Percentiles rank a stretch among this genome's conserved stretches.
Evolutionary conservation across 805 yeast genomes (phyloP).

Genomic region (Barnettozyma wickerhamii): DNA sequence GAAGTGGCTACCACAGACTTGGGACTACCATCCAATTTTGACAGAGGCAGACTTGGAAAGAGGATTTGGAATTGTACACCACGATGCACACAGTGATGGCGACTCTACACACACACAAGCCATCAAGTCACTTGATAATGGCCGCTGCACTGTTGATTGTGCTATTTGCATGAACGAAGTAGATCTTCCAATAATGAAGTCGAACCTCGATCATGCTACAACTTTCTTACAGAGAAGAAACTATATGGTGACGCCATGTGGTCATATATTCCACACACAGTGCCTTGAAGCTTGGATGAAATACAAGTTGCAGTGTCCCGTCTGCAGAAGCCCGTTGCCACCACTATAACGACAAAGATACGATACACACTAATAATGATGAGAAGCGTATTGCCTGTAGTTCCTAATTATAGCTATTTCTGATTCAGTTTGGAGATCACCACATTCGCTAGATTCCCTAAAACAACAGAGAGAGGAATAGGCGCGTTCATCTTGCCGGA

Average conservation of each 20-base stretch:
- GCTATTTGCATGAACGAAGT: constrained; percentile 86
- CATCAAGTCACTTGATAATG: constrained; percentile 29
- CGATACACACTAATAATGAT: too few species aligned
- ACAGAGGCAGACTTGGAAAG: constrained; percentile 56
- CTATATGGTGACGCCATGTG: constrained; percentile 87
- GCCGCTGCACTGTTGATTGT: constrained; percentile 63
- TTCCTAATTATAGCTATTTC: too few species aligned
- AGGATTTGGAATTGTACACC: constrained; percentile 52
- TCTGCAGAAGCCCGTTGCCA: constrained; percentile 81
- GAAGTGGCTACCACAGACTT: constrained; percentile 70
- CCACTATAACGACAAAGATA: constrained; percentile 50
- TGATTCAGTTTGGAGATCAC: too few species aligned
- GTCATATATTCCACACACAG: constrained; percentile 84
- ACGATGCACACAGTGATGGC: constrained; percentile 21
- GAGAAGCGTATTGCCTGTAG: too few species aligned
- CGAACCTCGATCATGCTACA: constrained; percentile 22
- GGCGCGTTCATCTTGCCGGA: too few species aligned
- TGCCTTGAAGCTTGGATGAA: constrained; percentile 94
- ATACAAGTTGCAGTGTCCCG: constrained; percentile 89
- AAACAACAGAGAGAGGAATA: too few species aligned
- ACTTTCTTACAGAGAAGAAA: constrained; percentile 30
- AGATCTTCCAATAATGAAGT: constrained; percentile 46
- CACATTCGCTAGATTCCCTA: too few species aligned
- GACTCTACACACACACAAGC: constrained; percentile 24
- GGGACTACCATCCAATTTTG: constrained; percentile 74